Conservation (phyloP, 2,329 filamentous ascomycete genomes). For the Phialophora tarda region DNA sequence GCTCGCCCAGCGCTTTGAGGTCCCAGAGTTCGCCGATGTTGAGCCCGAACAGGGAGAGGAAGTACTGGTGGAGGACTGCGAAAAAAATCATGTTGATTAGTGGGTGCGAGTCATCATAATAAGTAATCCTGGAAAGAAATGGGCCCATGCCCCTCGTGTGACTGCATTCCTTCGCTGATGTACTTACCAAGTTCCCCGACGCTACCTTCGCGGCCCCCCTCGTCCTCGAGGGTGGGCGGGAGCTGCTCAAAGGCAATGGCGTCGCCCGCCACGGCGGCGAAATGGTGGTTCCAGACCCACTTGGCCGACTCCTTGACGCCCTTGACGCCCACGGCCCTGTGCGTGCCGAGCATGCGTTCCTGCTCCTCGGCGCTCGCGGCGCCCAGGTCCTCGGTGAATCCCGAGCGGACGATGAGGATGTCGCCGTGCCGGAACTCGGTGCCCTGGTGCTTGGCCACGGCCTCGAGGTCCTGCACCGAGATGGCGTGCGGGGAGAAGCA, state of each 20-base stretch:
- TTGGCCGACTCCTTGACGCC: constrained; percentile 56
- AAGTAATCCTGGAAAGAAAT: too few species aligned
- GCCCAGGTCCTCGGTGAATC: constrained; percentile 65
- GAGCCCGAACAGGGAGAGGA: constrained; percentile 57
- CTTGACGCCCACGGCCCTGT: constrained; percentile 57
- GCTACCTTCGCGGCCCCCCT: constrained; percentile 34
- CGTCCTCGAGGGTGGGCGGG: constrained; percentile 45
- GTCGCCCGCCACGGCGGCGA: constrained; percentile 64
- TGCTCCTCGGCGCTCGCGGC: constrained; percentile 49
- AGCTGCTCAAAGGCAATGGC: constrained; percentile 61
- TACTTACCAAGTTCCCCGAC: constrained; percentile 49
- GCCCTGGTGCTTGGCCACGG: constrained; percentile 60
- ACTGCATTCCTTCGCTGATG: background rate
- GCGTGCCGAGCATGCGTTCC: constrained; percentile 39
- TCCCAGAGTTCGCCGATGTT: constrained; percentile 55
- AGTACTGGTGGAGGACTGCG: constrained; percentile 50
- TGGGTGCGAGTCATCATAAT: background rate
- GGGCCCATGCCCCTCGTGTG: background rate
- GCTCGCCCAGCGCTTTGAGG: constrained; percentile 47
- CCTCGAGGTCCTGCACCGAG: constrained; percentile 64
- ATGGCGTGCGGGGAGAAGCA: constrained; percentile 53
- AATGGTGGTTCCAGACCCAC: constrained; percentile 65
- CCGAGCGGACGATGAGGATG: constrained; percentile 69
- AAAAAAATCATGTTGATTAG: constrained; percentile 10
- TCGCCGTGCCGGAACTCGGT: constrained; percentile 66